Evolutionary conservation across 1,139 yeast species (phyloP).

Genomic region (Ogataea hybrid): DNA sequence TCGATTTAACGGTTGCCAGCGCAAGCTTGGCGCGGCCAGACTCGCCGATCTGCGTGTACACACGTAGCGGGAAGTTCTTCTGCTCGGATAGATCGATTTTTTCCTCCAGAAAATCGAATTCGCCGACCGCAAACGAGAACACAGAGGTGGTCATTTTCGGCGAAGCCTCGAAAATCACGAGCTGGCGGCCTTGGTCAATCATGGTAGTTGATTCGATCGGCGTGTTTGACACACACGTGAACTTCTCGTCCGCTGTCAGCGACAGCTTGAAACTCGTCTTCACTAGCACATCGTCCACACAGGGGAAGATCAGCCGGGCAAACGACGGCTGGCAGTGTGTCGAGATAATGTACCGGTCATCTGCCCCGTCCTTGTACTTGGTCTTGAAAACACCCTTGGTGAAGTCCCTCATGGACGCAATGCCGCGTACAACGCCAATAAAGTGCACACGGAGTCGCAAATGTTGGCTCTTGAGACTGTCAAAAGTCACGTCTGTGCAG

Average conservation of each 20-base stretch:
- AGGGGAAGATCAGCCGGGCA: constrained; percentile 61
- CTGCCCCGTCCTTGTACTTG: constrained; percentile 54
- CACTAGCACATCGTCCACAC: constrained; percentile 58
- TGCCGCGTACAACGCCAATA: constrained; percentile 55
- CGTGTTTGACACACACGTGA: constrained; percentile 52
- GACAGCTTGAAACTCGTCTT: constrained; percentile 52
- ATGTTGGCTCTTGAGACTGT: constrained; percentile 12
- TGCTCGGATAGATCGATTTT: constrained; percentile 26
- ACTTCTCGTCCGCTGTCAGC: constrained; percentile 43
- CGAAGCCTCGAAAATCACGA: constrained; percentile 46
- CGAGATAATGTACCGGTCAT: constrained; percentile 52
- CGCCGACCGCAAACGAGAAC: constrained; percentile 67
- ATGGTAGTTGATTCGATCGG: constrained; percentile 29
- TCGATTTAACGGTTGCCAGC: constrained; percentile 42
- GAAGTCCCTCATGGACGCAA: constrained; percentile 52
- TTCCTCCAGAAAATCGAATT: constrained; percentile 50
- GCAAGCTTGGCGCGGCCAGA: constrained; percentile 45
- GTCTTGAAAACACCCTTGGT: constrained; percentile 71
- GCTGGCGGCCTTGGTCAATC: constrained; percentile 29
- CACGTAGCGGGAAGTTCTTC: constrained; percentile 42
- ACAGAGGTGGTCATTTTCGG: constrained; percentile 60
- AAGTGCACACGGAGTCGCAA: constrained; percentile 33
- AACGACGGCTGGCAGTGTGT: constrained; percentile 72
- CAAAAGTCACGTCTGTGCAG: constrained; percentile 14
- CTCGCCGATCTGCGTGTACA: constrained; percentile 58